These are phyloP conservation scores for Ceriops tagal DNA, from an alignment of 345 rosid species.

Conservation along the genomic window DNA sequence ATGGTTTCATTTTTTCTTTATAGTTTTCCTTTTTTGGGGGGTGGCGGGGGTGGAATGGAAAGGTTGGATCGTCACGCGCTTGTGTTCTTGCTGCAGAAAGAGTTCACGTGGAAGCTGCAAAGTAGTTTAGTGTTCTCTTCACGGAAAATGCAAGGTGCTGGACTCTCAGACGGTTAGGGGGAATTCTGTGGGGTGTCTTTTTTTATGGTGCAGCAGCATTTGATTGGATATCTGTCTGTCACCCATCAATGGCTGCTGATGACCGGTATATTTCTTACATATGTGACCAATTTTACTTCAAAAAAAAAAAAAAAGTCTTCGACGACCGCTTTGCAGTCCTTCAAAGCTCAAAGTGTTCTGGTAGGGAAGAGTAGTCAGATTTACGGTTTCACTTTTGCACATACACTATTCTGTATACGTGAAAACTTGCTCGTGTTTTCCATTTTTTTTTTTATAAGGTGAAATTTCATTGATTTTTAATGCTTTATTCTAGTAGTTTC, in stretches of 20 bases:
- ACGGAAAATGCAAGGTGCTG: conserved; percentile 20
- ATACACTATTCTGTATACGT: conserved; percentile 6
- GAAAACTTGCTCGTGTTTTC: background rate
- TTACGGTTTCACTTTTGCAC: conserved; percentile 11
- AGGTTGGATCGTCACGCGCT: background rate
- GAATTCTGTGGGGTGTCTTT: conserved; percentile 33
- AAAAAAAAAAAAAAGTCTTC: conserved; percentile 11
- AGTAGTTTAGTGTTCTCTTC: conserved; percentile 23
- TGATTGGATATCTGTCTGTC: conserved; percentile 51
- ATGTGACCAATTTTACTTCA: conserved; percentile 38
- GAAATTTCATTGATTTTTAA: conserved; percentile 3
- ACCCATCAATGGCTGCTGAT: conserved; percentile 72
- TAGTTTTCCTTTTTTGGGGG: background rate
- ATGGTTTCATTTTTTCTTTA: background rate
- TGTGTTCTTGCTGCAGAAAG: conserved; percentile 31
- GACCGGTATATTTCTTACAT: conserved; percentile 69
- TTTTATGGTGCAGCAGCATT: conserved; percentile 44
- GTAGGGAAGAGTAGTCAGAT: conserved; percentile 84
- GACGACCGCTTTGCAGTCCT: conserved; percentile 21
- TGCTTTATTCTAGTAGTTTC: conserved; percentile 10
- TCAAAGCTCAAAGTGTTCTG: conserved; percentile 55
- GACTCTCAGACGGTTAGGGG: conserved; percentile 22
- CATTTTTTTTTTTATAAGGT: background rate
- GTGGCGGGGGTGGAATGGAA: too few relatives aligned
- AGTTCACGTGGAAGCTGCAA: conserved; percentile 28